Percentiles rank a stretch among this genome's conserved stretches.
phyloP scores from a whole-genome alignment of 805 yeast genomes.

The Nakazawaea siamensis region DNA sequence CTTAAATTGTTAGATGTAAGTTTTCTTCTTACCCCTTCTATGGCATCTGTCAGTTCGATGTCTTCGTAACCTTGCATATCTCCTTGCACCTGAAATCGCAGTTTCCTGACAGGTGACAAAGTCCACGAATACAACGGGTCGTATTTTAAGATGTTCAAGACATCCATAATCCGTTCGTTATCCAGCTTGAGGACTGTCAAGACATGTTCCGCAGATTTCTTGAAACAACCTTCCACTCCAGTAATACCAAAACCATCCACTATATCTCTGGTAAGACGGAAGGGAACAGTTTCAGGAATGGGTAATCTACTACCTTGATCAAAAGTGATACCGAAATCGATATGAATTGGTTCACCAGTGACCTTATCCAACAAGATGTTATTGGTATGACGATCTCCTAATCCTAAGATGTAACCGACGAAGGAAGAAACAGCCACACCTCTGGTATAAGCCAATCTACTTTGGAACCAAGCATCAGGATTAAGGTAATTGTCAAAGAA shows the following conservation, averaged over 20 bases:
- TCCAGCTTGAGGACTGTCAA: slow-evolving; percentile 59
- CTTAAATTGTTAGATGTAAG: slow-evolving; percentile 60
- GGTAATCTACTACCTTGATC: slow-evolving; percentile 84
- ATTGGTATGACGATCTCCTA: slow-evolving; percentile 94
- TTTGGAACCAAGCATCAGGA: slow-evolving; percentile 68
- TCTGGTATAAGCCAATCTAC: slow-evolving; percentile 56
- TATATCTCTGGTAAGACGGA: slow-evolving; percentile 81
- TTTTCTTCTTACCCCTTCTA: slow-evolving; percentile 64
- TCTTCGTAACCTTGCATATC: slow-evolving; percentile 12
- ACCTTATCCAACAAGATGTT: slow-evolving; percentile 72
- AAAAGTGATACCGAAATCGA: slow-evolving; percentile 93
- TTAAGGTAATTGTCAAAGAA: slow-evolving; percentile 60
- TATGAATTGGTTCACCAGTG: slow-evolving; percentile 93
- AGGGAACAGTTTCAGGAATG: slow-evolving; percentile 91
- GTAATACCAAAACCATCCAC: slow-evolving; percentile 89
- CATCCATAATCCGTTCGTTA: slow-evolving; percentile 63
- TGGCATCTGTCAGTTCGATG: slow-evolving; percentile 62
- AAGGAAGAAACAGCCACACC: slow-evolving; percentile 84
- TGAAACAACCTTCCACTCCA: slow-evolving; percentile 76
- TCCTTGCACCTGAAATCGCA: slow-evolving; percentile 34
- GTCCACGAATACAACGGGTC: slow-evolving; percentile 95
- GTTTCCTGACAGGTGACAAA: slow-evolving; percentile 62
- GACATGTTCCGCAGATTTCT: slow-evolving; percentile 65
- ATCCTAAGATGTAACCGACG: slow-evolving; percentile 80
- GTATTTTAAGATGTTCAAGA: slow-evolving; percentile 78